These are phyloP conservation scores for Russula dissimulans DNA, from an alignment of 768 basidiomycete species.

Conservation along the genomic window DNA sequence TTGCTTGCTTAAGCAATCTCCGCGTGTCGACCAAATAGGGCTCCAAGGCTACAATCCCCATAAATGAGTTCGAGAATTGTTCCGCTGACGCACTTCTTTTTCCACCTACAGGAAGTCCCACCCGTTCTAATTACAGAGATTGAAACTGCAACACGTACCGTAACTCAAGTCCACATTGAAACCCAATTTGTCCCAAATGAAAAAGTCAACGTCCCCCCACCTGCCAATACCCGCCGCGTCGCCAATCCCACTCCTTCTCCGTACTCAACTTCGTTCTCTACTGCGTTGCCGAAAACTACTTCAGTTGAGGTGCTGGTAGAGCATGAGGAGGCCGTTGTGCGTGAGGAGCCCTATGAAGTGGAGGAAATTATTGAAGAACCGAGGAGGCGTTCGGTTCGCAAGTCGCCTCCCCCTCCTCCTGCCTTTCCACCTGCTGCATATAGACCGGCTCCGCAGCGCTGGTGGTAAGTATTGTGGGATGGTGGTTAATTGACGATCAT, in stretches of 20 bases:
- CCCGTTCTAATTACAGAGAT: constrained; percentile 43
- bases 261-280: constrained; percentile 44
- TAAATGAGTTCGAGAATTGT: constrained; percentile 8
- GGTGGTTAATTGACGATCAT: constrained; percentile 10
- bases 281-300: constrained; percentile 63
- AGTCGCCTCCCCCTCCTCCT: constrained; percentile 39
- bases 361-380: constrained; percentile 39
- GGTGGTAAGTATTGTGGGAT: constrained; percentile 15
- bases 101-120: constrained; percentile 33
- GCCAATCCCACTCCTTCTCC: constrained; percentile 64
- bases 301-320: constrained; percentile 54
- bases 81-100: constrained; percentile 19
- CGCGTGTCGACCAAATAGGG: constrained; percentile 1
- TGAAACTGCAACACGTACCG: constrained; percentile 42
- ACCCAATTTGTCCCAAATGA: constrained; percentile 25
- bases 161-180: constrained; percentile 35
- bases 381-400: constrained; percentile 30
- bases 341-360: constrained; percentile 27
- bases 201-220: constrained; percentile 62
- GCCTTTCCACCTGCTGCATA: constrained; percentile 31
- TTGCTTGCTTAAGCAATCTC: not conserved
- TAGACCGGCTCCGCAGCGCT: constrained; percentile 16
- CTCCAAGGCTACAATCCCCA: constrained; percentile 22
- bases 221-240: constrained; percentile 69
- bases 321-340: constrained; percentile 36